A percentile compares a stretch with the other conserved stretches of the same genome.
Evolutionary conservation across 352 stramenopile genomes (phyloP).

Genomic region (Pythium aphanidermatum): DNA sequence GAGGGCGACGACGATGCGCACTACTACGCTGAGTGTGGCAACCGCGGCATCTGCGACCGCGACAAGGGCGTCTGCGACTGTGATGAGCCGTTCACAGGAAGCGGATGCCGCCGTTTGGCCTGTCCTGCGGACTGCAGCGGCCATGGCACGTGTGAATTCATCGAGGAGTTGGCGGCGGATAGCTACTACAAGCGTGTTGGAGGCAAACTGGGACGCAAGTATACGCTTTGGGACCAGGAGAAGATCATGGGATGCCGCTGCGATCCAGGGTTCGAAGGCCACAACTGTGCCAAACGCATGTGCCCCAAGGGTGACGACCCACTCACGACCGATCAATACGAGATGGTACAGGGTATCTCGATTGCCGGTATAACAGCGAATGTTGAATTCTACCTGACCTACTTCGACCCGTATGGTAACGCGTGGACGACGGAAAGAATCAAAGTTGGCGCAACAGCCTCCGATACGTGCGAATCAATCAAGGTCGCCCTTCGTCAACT

Average conservation of each 20-base stretch:
- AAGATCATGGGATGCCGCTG: constrained; percentile 64
- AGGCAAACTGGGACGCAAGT: constrained; percentile 18
- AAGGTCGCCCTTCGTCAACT: constrained; percentile 34
- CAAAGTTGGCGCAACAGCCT: constrained; percentile 5
- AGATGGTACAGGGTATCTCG: constrained; percentile 47
- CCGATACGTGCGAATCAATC: constrained; percentile 27
- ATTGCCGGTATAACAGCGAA: constrained; percentile 8
- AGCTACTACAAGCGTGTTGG: constrained; percentile 37
- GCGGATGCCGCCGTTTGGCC: constrained; percentile 45
- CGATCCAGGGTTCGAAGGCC: constrained; percentile 42
- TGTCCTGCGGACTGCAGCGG: constrained; percentile 41
- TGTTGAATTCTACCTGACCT: constrained; percentile 43
- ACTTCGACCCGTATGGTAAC: constrained; percentile 70
- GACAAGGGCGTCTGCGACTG: constrained; percentile 66
- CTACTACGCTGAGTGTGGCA: constrained; percentile 63
- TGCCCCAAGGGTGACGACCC: constrained; percentile 85
- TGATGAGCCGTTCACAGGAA: constrained; percentile 50
- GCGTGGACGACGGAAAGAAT: constrained; percentile 47
- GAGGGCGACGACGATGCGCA: constrained; percentile 45
- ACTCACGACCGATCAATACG: constrained; percentile 40
- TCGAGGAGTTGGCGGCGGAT: constrained; percentile 42
- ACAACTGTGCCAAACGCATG: constrained; percentile 57
- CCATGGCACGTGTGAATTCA: constrained; percentile 46
- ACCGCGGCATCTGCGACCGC: constrained; percentile 69
- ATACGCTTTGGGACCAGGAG: constrained; percentile 71